Conservation (phyloP, 495 filamentous ascomycete species). For the Letharia lupina region DNA sequence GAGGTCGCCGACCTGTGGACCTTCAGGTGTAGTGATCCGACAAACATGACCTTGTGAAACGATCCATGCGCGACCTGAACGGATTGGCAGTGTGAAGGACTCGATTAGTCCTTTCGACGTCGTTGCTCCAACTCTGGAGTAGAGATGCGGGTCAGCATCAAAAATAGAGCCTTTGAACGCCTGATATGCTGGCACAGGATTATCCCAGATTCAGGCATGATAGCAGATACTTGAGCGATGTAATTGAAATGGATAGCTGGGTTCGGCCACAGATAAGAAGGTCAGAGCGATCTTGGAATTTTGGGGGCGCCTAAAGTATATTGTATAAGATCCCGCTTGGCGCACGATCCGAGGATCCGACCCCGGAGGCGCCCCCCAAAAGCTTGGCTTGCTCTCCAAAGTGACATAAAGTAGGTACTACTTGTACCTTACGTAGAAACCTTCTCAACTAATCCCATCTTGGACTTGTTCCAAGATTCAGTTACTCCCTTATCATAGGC, state of each 20-base stretch:
- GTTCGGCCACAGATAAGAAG: background rate
- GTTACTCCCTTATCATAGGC: background rate
- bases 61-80: constrained; percentile 57
- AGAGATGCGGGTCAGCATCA: constrained; percentile 37
- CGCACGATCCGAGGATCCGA: background rate
- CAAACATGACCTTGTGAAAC: constrained; percentile 55
- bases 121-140: constrained; percentile 27
- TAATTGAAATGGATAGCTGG: background rate
- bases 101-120: constrained; percentile 34
- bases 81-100: constrained; percentile 42
- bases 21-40: constrained; percentile 62
- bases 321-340: background rate
- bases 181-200: constrained; percentile 36
- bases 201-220: background rate
- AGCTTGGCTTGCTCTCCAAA: background rate
- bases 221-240: too few relatives aligned
- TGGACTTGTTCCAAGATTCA: background rate
- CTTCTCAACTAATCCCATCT: background rate
- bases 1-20: constrained; percentile 72
- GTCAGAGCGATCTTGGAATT: background rate
- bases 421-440: too few relatives aligned
- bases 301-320: background rate
- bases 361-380: background rate
- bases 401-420: background rate
- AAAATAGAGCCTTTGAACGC: constrained; percentile 36